A percentile compares a stretch with the other conserved stretches of the same genome.
Conservation (phyloP, 2,329 filamentous ascomycete genomes). For the Shiraia sp. region DNA sequence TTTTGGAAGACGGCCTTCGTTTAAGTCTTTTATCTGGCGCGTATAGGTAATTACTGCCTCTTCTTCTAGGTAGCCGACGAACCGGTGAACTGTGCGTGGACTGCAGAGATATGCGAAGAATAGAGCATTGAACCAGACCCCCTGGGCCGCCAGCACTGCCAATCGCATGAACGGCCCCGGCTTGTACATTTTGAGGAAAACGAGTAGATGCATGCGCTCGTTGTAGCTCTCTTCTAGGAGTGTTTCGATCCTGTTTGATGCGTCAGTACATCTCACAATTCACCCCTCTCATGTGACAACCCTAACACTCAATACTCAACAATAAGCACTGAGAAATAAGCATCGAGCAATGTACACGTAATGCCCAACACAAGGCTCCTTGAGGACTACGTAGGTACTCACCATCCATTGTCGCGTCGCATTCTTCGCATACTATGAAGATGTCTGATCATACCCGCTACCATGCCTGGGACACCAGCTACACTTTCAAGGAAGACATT, state of each 20-base stretch:
- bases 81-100: conserved; percentile 87
- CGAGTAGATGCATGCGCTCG: conserved; percentile 89
- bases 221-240: conserved; percentile 89
- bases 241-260: conserved; percentile 75
- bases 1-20: conserved; percentile 77
- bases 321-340: too few relatives aligned
- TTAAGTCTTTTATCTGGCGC: conserved; percentile 82
- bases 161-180: conserved; percentile 88
- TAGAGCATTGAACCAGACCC: conserved; percentile 94
- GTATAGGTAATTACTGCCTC: conserved; percentile 97
- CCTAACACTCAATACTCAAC: too few relatives aligned
- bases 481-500: conserved; percentile 95
- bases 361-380: too few relatives aligned
- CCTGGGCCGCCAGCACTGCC: conserved; percentile 87
- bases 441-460: conserved; percentile 91
- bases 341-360: too few relatives aligned
- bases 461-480: conserved; percentile 95
- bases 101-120: conserved; percentile 88
- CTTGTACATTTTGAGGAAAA: conserved; percentile 88
- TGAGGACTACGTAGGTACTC: too few relatives aligned
- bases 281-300: too few relatives aligned
- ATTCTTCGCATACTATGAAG: conserved; percentile 80
- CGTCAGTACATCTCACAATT: conserved; percentile 9
- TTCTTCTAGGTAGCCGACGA: conserved; percentile 96
- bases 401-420: conserved; percentile 91